phyloP scores from a whole-genome alignment of 495 filamentous ascomycete genomes.

The Cercophora newfieldiana region DNA sequence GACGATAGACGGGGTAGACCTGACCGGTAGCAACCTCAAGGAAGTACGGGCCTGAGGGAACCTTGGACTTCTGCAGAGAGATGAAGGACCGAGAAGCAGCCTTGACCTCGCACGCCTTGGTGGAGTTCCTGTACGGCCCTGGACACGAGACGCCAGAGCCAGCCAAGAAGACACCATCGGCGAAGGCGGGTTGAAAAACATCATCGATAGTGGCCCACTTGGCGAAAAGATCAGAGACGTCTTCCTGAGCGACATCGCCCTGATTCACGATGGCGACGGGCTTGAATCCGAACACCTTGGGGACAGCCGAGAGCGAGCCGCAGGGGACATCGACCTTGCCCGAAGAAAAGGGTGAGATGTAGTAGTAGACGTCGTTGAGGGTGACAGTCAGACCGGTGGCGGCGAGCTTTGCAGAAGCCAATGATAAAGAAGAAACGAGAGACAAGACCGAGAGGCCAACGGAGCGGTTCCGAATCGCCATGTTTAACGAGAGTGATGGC shows the following conservation, averaged over 20 bases:
- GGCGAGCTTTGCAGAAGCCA: constrained; percentile 21
- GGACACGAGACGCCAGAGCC: constrained; percentile 13
- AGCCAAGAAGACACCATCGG: constrained; percentile 30
- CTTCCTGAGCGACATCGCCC: constrained; percentile 20
- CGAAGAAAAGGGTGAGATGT: constrained; percentile 34
- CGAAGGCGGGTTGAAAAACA: constrained; percentile 44
- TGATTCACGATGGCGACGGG: constrained; percentile 44
- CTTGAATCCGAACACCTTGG: constrained; percentile 28
- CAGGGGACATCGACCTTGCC: constrained; percentile 21
- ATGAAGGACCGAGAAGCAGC: constrained; percentile 24
- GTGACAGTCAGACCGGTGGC: constrained; percentile 43
- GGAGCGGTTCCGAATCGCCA: constrained; percentile 14
- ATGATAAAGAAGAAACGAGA: constrained; percentile 10
- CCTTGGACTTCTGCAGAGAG: constrained; percentile 18
- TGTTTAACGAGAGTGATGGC: constrained; percentile 5
- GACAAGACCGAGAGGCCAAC: constrained; percentile 18
- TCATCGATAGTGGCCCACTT: constrained; percentile 41
- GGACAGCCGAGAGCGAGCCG: constrained; percentile 2
- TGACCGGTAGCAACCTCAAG: constrained; percentile 39
- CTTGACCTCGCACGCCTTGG: constrained; percentile 6
- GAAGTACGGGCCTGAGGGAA: constrained; percentile 53
- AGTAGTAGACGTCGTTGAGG: constrained; percentile 47
- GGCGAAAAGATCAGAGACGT: constrained; percentile 29
- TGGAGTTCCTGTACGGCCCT: constrained; percentile 11
- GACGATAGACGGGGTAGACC: constrained; percentile 41